Percentiles rank a stretch among this genome's conserved stretches.
These are phyloP conservation scores for Trifolium repens DNA, from an alignment of 306 rosid genomes.

Conservation along the genomic window DNA sequence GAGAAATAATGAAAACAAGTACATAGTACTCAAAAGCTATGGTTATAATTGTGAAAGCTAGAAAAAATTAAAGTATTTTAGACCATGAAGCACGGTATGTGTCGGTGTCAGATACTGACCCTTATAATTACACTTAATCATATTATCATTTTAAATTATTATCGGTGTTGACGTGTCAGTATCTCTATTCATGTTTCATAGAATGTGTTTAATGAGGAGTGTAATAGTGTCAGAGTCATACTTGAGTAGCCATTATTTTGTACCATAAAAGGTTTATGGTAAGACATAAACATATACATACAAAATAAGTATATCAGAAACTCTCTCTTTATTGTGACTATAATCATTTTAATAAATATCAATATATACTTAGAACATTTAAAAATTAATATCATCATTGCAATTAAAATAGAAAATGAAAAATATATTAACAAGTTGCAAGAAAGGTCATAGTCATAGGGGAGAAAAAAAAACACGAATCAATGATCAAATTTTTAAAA, in stretches of 20 bases:
- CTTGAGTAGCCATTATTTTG: conserved; percentile 38
- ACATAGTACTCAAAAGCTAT: conserved; percentile 37
- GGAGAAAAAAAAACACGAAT: conserved; percentile 8
- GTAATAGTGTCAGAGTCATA: conserved; percentile 34
- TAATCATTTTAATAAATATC: background rate
- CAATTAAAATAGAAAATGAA: conserved; percentile 6
- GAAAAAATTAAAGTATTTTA: background rate
- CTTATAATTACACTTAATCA: no score
- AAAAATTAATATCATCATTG: background rate
- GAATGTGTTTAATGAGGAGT: conserved; percentile 27
- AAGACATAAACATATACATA: background rate
- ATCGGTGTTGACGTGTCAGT: no score
- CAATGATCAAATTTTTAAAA: no score
- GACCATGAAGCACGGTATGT: no score
- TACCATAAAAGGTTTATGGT: background rate
- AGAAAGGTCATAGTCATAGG: background rate
- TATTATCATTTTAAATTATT: no score
- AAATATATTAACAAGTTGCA: conserved; percentile 7
- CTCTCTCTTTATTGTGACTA: conserved; percentile 5
- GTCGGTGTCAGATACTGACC: no score
- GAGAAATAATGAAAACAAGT: conserved; percentile 31
- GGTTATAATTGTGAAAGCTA: conserved; percentile 11
- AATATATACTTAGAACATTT: background rate
- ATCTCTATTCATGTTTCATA: no score
- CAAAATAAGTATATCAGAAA: background rate